phyloP scores from a whole-genome alignment of 352 stramenopile species.

The Globisporangium irregulare region DNA sequence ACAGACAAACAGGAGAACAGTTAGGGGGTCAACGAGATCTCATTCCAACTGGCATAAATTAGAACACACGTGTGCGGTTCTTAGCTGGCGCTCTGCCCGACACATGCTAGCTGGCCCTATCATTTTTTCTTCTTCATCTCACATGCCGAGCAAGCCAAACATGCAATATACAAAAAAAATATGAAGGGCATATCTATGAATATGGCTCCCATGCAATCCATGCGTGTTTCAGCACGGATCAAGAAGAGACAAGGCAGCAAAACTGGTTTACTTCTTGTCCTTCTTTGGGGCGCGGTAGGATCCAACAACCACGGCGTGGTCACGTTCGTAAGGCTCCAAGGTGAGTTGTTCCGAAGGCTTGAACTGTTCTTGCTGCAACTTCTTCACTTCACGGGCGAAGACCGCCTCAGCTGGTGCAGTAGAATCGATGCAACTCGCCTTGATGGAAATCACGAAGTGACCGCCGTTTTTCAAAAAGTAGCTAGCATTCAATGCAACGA shows the following conservation, averaged over 20 bases:
- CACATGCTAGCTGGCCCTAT: background rate
- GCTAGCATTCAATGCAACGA: conserved; percentile 98
- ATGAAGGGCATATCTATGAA: conserved; percentile 21
- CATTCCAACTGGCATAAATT: conserved; percentile 26
- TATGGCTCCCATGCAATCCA: conserved; percentile 15
- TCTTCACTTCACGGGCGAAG: conserved; percentile 96
- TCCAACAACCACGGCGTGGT: conserved; percentile 98
- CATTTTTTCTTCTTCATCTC: background rate
- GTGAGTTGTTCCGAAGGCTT: conserved; percentile 99
- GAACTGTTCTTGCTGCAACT: conserved; percentile 98
- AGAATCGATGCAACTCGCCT: conserved; percentile 99
- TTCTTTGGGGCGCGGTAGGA: conserved; percentile 95
- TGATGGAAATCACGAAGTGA: conserved; percentile 99
- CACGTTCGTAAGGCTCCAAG: conserved; percentile 99
- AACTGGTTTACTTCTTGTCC: conserved; percentile 77
- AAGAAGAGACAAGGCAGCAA: conserved; percentile 18
- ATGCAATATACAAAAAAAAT: conserved; percentile 13
- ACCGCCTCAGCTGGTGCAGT: conserved; percentile 97
- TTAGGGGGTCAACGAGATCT: conserved; percentile 12
- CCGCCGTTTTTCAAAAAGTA: conserved; percentile 99
- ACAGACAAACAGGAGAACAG: conserved; percentile 16
- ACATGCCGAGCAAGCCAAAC: background rate
- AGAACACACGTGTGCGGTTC: conserved; percentile 12
- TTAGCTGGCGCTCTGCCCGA: background rate
- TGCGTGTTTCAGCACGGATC: background rate